A percentile compares a stretch with the other conserved stretches of the same genome.
phyloP scores from a whole-genome alignment of 1,284 basidiomycete genomes.

The Pterula multifida region DNA sequence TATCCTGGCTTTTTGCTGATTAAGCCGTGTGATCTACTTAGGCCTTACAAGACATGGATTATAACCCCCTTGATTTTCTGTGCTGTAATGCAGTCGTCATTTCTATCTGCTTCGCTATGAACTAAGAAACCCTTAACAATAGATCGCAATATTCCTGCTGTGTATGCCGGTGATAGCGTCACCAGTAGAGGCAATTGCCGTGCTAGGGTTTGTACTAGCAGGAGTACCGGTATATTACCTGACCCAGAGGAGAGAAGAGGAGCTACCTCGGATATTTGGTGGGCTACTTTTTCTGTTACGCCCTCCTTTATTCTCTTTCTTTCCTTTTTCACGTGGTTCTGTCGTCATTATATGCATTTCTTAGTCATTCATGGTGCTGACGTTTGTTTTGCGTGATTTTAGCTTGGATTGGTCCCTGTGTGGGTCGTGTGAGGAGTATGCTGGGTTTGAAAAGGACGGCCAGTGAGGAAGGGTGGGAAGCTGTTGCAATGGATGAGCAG shows the following conservation, averaged over 20 bases:
- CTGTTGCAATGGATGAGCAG: conserved; percentile 46
- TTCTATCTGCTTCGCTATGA: not conserved
- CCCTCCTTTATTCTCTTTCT: not conserved
- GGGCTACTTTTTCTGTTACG: conserved; percentile 14
- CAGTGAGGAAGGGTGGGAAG: conserved; percentile 54
- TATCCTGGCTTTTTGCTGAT: not conserved
- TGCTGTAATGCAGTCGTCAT: conserved; percentile 42
- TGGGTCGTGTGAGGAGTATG: conserved; percentile 34
- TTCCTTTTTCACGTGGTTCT: too few relatives aligned
- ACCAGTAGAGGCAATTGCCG: conserved; percentile 78
- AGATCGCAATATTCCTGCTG: conserved; percentile 86
- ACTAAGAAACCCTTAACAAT: conserved; percentile 10
- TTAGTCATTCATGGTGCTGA: too few relatives aligned
- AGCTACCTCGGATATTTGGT: conserved; percentile 36
- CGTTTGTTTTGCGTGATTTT: too few relatives aligned
- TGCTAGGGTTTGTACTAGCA: conserved; percentile 62
- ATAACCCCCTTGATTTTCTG: conserved; percentile 88
- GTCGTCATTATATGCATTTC: too few relatives aligned
- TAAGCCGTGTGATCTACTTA: conserved; percentile 16
- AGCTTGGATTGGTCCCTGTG: conserved; percentile 32
- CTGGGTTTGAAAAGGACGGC: conserved; percentile 67
- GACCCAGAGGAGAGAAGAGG: conserved; percentile 42
- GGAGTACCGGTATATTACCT: conserved; percentile 82
- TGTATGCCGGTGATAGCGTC: conserved; percentile 94
- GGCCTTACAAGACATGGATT: conserved; percentile 89